These are phyloP conservation scores for Orobanche coerulescens DNA, from an alignment of 257 asterid genomes.

Conservation along the genomic window DNA sequence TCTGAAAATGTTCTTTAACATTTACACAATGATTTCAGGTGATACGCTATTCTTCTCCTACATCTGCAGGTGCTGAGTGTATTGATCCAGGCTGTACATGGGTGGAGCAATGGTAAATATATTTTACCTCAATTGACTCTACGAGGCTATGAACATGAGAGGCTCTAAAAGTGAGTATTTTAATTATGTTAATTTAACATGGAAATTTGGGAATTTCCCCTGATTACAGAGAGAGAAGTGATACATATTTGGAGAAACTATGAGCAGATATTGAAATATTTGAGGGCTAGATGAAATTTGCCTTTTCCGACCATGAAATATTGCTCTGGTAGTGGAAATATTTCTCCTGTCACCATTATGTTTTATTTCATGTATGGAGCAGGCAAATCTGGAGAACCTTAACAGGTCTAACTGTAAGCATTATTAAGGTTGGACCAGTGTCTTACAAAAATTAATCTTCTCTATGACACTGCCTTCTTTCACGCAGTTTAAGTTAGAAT, in stretches of 20 bases:
- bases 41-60: conserved; percentile 69
- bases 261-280: not conserved
- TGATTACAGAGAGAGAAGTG: not conserved
- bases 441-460: not conserved
- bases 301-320: not conserved
- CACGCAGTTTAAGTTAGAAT: not conserved
- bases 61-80: conserved; percentile 97
- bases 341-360: not conserved
- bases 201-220: conserved; percentile 6
- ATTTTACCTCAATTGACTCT: conserved; percentile 9
- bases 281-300: conserved; percentile 4
- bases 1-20: conserved; percentile 23
- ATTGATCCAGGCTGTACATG: conserved; percentile 85
- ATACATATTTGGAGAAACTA: not conserved
- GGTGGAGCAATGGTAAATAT: conserved; percentile 89
- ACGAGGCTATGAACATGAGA: conserved; percentile 4
- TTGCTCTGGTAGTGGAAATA: conserved; percentile 1
- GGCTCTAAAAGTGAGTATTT: not conserved
- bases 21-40: conserved; percentile 54
- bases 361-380: not conserved
- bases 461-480: not conserved
- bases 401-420: not conserved
- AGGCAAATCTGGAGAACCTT: not conserved
- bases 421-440: not conserved
- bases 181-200: conserved; percentile 11